Percentiles rank a stretch among this genome's conserved stretches.
These are phyloP conservation scores for Suillus tomentosus DNA, from an alignment of 768 basidiomycete species.

Conservation along the genomic window DNA sequence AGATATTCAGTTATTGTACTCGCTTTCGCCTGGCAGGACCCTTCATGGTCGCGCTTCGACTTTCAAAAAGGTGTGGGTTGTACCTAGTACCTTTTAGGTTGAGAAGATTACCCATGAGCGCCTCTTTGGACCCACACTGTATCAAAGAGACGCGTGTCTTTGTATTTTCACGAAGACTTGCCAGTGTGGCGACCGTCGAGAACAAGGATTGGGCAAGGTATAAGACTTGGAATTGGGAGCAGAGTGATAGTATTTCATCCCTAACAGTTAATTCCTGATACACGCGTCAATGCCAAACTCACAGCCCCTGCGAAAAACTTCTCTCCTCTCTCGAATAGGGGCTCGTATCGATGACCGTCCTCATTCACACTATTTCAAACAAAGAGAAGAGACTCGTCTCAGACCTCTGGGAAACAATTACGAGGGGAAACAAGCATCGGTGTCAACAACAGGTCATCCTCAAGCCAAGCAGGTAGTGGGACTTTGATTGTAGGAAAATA, in stretches of 20 bases:
- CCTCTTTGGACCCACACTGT: constrained; percentile 10
- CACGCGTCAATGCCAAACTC: neutral
- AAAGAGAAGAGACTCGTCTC: neutral
- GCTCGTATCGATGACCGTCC: neutral
- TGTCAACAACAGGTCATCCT: neutral
- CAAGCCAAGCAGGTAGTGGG: neutral
- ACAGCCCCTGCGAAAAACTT: neutral
- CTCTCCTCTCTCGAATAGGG: neutral
- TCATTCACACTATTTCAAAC: neutral
- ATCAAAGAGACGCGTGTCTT: neutral
- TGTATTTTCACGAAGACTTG: neutral
- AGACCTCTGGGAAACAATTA: too few relatives aligned
- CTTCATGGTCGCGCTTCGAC: neutral
- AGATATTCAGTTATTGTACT: neutral
- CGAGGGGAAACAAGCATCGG: neutral
- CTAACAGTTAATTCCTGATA: neutral
- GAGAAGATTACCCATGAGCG: neutral
- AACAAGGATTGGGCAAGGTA: constrained; percentile 1
- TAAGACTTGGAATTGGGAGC: neutral
- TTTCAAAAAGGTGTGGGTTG: neutral
- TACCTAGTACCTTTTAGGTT: neutral
- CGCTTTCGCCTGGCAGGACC: neutral
- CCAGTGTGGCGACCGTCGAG: neutral
- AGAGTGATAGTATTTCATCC: too few relatives aligned
- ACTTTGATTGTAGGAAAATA: neutral